Percentiles rank a stretch among this genome's conserved stretches.
Evolutionary conservation across 345 rosid species (phyloP).

Genomic region (Moringa oleifera): DNA sequence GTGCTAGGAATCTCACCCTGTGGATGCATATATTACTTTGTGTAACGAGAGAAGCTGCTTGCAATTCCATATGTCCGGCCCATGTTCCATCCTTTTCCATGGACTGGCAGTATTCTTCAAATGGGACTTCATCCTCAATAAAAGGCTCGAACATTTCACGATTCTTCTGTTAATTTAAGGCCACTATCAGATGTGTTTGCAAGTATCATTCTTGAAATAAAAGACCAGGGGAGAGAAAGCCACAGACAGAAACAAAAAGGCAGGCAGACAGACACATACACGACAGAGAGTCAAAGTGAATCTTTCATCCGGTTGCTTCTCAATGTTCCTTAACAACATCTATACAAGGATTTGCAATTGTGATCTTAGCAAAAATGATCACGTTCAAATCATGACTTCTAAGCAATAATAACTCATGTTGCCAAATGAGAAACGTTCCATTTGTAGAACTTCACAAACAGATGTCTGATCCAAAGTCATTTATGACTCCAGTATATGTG

Average conservation of each 20-base stretch:
- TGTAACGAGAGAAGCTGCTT: slow-evolving; percentile 90
- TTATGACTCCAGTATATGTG: no score
- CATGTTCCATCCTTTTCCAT: slow-evolving; percentile 91
- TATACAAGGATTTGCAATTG: not conserved
- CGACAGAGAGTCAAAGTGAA: no score
- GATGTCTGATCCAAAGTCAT: no score
- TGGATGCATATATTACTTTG: slow-evolving; percentile 80
- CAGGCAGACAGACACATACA: no score
- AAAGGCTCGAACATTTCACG: slow-evolving; percentile 83
- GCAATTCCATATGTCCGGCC: slow-evolving; percentile 97
- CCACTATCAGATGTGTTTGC: slow-evolving; percentile 16
- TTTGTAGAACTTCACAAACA: no score
- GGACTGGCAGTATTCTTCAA: slow-evolving; percentile 74
- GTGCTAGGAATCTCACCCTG: slow-evolving; percentile 37
- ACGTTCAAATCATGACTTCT: not conserved
- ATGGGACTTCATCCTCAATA: slow-evolving; percentile 86
- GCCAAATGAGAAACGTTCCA: no score
- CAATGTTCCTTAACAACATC: not conserved
- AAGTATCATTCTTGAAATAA: slow-evolving; percentile 7
- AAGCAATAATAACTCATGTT: not conserved
- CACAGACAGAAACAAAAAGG: no score
- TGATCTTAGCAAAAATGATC: not conserved
- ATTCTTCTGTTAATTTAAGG: slow-evolving; percentile 42
- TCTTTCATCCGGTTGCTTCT: not conserved
- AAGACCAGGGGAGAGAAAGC: not conserved